A percentile compares a stretch with the other conserved stretches of the same genome.
These are phyloP conservation scores for Penicillium verrucosum DNA, from an alignment of 2,329 filamentous ascomycete genomes.

Conservation along the genomic window DNA sequence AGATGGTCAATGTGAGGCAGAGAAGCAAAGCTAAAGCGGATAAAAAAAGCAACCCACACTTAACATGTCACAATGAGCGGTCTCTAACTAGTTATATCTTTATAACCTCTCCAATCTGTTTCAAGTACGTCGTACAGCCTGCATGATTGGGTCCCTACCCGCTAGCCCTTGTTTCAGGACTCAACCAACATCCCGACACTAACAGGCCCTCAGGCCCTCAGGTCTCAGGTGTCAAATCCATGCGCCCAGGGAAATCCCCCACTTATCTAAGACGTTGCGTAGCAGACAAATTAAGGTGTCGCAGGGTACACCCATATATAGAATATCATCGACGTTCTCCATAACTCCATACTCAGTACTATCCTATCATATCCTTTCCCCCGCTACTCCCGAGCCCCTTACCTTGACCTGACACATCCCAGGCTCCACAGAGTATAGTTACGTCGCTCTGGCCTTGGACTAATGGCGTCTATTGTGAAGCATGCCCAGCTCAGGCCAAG, in stretches of 20 bases:
- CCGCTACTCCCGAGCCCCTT: constrained; percentile 4
- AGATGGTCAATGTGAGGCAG: constrained; percentile 1
- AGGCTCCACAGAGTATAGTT: background rate
- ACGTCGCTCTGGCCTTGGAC: background rate
- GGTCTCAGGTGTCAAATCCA: constrained; percentile 12
- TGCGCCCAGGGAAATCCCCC: constrained; percentile 14
- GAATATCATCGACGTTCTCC: background rate
- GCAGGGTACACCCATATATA: background rate
- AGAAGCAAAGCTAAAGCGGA: background rate
- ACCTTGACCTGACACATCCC: constrained; percentile 12
- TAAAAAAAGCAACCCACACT: background rate
- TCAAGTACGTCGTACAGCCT: constrained; percentile 8
- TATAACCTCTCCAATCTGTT: constrained; percentile 3
- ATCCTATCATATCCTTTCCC: background rate
- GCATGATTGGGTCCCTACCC: constrained; percentile 19
- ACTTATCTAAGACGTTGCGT: constrained; percentile 10
- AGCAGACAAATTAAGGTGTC: constrained; percentile 18
- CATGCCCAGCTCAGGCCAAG: constrained; percentile 15
- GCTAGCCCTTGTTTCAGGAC: constrained; percentile 20
- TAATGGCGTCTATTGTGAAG: constrained; percentile 3
- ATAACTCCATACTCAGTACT: background rate
- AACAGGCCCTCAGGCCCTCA: background rate
- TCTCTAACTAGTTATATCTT: background rate
- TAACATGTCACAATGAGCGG: background rate
- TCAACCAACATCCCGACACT: constrained; percentile 2